Conservation (phyloP, 176 grass and related monocot species). For the Dactylis glomerata region DNA sequence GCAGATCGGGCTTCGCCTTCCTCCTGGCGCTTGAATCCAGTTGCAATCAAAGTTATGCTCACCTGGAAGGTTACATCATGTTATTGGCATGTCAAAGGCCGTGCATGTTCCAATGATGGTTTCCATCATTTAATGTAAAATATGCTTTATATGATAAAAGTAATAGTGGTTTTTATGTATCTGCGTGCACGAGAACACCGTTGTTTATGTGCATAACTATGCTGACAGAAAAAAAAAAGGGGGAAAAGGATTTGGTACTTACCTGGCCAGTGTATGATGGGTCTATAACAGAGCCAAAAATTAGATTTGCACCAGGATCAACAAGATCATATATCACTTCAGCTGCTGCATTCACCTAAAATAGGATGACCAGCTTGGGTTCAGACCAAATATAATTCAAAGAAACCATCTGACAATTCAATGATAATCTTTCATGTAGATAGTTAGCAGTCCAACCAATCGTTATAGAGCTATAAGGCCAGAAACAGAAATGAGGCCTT, state of each 20-base stretch:
- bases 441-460: neutral
- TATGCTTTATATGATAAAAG: neutral
- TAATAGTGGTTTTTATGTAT: neutral
- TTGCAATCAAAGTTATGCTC: constrained; percentile 87
- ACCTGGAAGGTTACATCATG: constrained; percentile 35
- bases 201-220: neutral
- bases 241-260: constrained; percentile 5
- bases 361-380: neutral
- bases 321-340: constrained; percentile 98
- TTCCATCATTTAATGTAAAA: neutral
- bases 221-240: neutral
- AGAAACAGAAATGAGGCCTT: neutral
- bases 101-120: neutral
- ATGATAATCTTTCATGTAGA: neutral
- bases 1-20: constrained; percentile 40
- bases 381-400: constrained; percentile 2
- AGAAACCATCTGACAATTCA: neutral
- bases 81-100: neutral
- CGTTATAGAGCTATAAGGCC: neutral
- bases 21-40: constrained; percentile 85
- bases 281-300: constrained; percentile 89
- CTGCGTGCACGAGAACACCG: neutral
- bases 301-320: constrained; percentile 89
- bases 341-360: constrained; percentile 82
- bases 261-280: constrained; percentile 89